Percentiles rank a stretch among this genome's conserved stretches.
Evolutionary conservation across 2,329 filamentous ascomycete genomes (phyloP).

Genomic region (Cadophora malorum): DNA sequence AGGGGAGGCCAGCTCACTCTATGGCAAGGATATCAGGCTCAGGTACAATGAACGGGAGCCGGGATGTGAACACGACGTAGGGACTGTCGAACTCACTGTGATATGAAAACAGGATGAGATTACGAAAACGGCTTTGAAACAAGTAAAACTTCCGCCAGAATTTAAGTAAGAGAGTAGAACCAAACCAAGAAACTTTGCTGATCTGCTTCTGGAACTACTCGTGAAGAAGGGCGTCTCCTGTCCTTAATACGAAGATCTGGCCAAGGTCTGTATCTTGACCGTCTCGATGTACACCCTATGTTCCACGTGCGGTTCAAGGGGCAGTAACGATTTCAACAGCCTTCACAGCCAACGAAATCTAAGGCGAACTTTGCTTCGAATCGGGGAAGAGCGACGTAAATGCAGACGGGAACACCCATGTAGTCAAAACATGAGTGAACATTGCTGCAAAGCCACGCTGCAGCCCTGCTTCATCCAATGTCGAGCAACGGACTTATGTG

Average conservation of each 20-base stretch:
- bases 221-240: neutral
- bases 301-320: neutral
- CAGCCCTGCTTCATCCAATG: constrained; percentile 14
- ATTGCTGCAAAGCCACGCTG: neutral
- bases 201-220: neutral
- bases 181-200: neutral
- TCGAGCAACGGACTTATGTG: constrained; percentile 5
- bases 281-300: neutral
- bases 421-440: neutral
- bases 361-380: neutral
- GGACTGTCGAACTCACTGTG: neutral
- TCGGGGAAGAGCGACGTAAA: neutral
- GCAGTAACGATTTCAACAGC: no score
- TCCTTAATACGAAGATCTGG: neutral
- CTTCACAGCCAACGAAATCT: constrained; percentile 6
- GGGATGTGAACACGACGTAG: neutral
- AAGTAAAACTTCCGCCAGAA: neutral
- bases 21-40: constrained; percentile 8
- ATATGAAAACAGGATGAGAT: neutral
- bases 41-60: neutral
- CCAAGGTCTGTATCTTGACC: neutral
- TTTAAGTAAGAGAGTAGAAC: neutral
- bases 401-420: neutral
- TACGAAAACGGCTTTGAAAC: neutral
- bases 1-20: constrained; percentile 17